These are phyloP conservation scores for Neurospora africana DNA, from an alignment of 495 filamentous ascomycete genomes.

Conservation along the genomic window DNA sequence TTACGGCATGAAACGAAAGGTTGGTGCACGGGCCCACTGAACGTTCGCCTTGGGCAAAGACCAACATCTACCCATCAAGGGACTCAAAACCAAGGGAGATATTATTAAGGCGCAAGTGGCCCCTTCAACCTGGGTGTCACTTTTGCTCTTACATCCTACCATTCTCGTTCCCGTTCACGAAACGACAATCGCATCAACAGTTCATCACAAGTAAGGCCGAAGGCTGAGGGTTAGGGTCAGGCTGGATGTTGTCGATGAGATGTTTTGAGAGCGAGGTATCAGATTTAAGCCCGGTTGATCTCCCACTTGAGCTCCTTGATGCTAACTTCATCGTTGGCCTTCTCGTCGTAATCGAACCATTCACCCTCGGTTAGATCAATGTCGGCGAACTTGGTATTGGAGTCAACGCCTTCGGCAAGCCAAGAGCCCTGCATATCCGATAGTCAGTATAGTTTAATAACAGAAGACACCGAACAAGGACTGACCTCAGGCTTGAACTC, in stretches of 20 bases:
- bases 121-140: not conserved
- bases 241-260: not conserved
- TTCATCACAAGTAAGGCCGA: not conserved
- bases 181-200: not conserved
- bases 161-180: not conserved
- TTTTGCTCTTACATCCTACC: not conserved
- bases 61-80: not conserved
- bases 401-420: constrained; percentile 72
- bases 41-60: not conserved
- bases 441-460: not conserved
- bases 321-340: constrained; percentile 47
- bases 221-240: not conserved
- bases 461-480: not conserved
- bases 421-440: constrained; percentile 59
- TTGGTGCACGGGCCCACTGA: not conserved
- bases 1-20: not conserved
- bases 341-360: constrained; percentile 51
- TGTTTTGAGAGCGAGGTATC: not conserved
- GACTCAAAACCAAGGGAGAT: not conserved
- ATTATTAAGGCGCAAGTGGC: not conserved
- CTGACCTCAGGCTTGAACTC: constrained; percentile 80
- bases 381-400: constrained; percentile 60
- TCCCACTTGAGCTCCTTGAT: constrained; percentile 91
- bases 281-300: constrained; percentile 51
- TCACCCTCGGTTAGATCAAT: constrained; percentile 83